phyloP scores from a whole-genome alignment of 257 asterid species.

The Orobanche coerulescens region DNA sequence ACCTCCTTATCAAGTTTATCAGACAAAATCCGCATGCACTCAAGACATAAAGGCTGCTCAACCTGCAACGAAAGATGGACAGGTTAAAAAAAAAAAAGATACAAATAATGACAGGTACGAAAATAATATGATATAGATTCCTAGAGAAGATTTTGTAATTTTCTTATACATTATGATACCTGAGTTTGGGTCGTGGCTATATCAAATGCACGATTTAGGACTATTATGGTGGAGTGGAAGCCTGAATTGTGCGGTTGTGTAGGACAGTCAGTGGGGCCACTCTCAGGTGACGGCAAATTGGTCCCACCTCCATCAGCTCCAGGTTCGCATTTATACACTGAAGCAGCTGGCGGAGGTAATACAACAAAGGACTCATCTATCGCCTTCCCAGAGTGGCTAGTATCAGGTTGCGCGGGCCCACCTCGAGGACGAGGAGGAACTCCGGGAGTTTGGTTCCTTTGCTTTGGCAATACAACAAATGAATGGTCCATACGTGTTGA shows the following conservation, averaged over 20 bases:
- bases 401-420: conserved; percentile 49
- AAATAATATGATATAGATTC: not conserved
- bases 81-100: not conserved
- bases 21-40: conserved; percentile 90
- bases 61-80: conserved; percentile 39
- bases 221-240: conserved; percentile 78
- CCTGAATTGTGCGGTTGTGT: conserved; percentile 69
- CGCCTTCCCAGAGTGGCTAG: conserved; percentile 64
- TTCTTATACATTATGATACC: conserved; percentile 27
- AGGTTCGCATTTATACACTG: conserved; percentile 74
- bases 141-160: not conserved
- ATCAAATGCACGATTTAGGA: conserved; percentile 85
- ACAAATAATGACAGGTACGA: conserved; percentile 2
- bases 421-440: conserved; percentile 64
- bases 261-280: conserved; percentile 38
- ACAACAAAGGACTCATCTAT: conserved; percentile 96
- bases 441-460: conserved; percentile 61
- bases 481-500: conserved; percentile 84
- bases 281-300: conserved; percentile 51
- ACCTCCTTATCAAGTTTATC: conserved; percentile 98
- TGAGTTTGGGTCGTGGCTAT: conserved; percentile 84
- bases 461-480: conserved; percentile 77
- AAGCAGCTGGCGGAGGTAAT: conserved; percentile 98
- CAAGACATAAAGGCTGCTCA: conserved; percentile 93
- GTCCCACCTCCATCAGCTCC: conserved; percentile 59